Evolutionary conservation across 2,329 filamentous ascomycete genomes (phyloP).

Genomic region (Dactylellina sp.): DNA sequence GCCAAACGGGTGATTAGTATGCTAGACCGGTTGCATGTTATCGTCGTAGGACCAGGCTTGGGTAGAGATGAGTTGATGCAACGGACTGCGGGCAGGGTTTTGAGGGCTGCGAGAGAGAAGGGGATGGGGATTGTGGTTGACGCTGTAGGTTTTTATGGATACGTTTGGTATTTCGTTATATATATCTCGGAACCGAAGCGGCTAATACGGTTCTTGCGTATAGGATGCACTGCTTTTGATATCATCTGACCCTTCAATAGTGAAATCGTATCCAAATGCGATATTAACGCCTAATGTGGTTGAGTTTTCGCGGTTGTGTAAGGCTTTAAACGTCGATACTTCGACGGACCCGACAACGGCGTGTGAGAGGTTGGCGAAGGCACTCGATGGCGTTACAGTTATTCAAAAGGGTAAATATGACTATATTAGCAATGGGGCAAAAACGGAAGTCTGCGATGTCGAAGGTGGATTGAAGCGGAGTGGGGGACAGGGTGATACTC

Average conservation of each 20-base stretch:
- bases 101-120: conserved; percentile 78
- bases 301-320: conserved; percentile 86
- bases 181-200: conserved; percentile 1
- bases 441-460: conserved; percentile 80
- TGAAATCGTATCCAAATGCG: conserved; percentile 83
- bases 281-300: conserved; percentile 96
- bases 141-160: conserved; percentile 65
- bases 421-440: conserved; percentile 81
- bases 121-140: conserved; percentile 87
- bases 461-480: conserved; percentile 87
- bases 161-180: neutral
- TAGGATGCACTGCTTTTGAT: conserved; percentile 82
- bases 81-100: conserved; percentile 81
- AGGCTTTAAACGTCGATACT: conserved; percentile 76
- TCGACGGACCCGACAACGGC: conserved; percentile 67
- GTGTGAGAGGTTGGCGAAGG: conserved; percentile 76
- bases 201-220: neutral
- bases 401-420: conserved; percentile 89
- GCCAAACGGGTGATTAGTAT: conserved; percentile 79
- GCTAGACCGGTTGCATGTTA: conserved; percentile 86
- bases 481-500: conserved; percentile 93
- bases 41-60: conserved; percentile 92
- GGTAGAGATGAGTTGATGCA: conserved; percentile 92
- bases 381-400: conserved; percentile 87
- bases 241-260: conserved; percentile 78